A percentile compares a stretch with the other conserved stretches of the same genome.
Evolutionary conservation across 176 grass and related monocot genomes (phyloP).

Genomic region (Oryza coarctata): DNA sequence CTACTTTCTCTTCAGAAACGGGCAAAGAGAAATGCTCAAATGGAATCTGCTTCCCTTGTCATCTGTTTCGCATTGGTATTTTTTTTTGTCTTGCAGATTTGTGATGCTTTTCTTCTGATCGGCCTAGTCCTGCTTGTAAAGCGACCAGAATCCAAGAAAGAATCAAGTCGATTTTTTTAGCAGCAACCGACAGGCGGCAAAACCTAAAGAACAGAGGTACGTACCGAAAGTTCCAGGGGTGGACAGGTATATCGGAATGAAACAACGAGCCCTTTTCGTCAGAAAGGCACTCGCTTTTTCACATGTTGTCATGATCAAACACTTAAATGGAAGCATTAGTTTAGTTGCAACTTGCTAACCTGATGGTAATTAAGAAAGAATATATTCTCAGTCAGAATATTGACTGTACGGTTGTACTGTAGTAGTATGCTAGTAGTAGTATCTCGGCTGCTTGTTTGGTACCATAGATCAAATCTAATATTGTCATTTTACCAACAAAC

Average conservation of each 20-base stretch:
- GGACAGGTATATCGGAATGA: background rate
- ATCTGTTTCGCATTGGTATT: background rate
- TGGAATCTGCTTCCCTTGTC: background rate
- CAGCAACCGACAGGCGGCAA: background rate
- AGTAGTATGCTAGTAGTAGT: too few species aligned
- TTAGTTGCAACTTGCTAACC: background rate
- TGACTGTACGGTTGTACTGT: background rate
- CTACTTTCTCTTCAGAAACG: background rate
- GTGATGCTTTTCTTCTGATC: slow-evolving; percentile 26
- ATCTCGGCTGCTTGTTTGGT: background rate
- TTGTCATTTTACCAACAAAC: background rate
- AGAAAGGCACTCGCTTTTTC: background rate
- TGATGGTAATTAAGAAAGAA: background rate
- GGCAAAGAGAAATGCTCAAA: background rate
- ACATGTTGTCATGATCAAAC: background rate
- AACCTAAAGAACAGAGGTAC: background rate
- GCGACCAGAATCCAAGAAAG: background rate
- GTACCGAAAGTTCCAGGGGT: background rate
- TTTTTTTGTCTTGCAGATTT: background rate
- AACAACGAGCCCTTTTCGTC: background rate
- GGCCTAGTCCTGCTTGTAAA: background rate
- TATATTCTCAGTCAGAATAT: background rate
- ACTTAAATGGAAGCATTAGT: background rate
- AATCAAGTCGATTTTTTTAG: background rate
- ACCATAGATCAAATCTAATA: background rate